These are phyloP conservation scores for Tirmania nivea DNA, from an alignment of 495 filamentous ascomycete species.

Conservation along the genomic window DNA sequence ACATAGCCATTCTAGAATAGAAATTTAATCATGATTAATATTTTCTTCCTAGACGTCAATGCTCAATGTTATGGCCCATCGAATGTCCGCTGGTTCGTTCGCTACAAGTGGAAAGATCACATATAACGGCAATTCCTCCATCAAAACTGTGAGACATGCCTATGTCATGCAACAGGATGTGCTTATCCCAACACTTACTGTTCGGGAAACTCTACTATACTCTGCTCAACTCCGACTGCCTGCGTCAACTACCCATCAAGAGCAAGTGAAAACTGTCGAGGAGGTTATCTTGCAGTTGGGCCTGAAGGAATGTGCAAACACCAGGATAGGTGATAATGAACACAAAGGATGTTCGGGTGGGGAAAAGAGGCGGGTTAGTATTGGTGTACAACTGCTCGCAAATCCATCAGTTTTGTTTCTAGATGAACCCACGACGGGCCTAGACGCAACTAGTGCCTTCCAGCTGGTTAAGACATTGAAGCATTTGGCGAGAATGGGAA, in stretches of 20 bases:
- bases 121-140: constrained; percentile 34
- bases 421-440: constrained; percentile 54
- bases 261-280: constrained; percentile 39
- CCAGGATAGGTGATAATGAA: constrained; percentile 40
- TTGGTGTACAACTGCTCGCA: constrained; percentile 52
- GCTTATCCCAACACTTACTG: constrained; percentile 45
- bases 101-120: constrained; percentile 30
- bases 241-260: constrained; percentile 33
- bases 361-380: constrained; percentile 49
- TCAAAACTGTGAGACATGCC: constrained; percentile 34
- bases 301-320: constrained; percentile 51
- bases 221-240: constrained; percentile 49
- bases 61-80: constrained; percentile 44
- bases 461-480: constrained; percentile 49
- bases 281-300: constrained; percentile 53
- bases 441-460: constrained; percentile 56
- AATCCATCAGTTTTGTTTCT: constrained; percentile 56
- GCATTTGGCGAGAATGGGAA: constrained; percentile 37
- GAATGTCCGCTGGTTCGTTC: constrained; percentile 34
- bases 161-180: constrained; percentile 65
- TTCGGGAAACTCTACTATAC: constrained; percentile 48
- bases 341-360: constrained; percentile 58
- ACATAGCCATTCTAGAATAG: too few species aligned
- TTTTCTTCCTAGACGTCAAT: constrained; percentile 30
- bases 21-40: too few species aligned